phyloP scores from a whole-genome alignment of 164 flowering plant genomes.

The Houttuynia cordata region DNA sequence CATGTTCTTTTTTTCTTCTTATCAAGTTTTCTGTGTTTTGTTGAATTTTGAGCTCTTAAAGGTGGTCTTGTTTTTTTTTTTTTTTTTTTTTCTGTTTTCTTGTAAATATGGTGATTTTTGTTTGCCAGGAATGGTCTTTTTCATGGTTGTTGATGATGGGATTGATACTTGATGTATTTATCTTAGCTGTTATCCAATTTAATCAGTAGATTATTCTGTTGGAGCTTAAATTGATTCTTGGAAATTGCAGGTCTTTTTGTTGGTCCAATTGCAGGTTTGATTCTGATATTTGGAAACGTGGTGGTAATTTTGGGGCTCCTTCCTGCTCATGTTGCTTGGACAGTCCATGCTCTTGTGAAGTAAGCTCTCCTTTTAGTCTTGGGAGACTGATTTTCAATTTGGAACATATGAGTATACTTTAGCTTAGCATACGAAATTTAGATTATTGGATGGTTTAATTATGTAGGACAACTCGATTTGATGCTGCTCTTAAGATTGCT shows the following conservation, averaged over 20 bases:
- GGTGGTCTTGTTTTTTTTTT: background rate
- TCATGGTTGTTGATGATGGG: too few relatives aligned
- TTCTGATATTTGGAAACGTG: constrained; percentile 60
- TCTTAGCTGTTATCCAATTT: constrained; percentile 1
- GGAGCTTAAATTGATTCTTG: background rate
- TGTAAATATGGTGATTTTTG: too few relatives aligned
- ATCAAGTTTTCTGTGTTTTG: too few relatives aligned
- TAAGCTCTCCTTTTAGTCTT: constrained; percentile 11
- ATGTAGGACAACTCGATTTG: constrained; percentile 60
- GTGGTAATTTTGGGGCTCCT: constrained; percentile 63
- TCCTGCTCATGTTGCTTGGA: constrained; percentile 81
- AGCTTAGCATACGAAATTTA: background rate
- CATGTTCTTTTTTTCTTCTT: constrained; percentile 2
- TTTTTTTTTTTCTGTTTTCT: too few relatives aligned
- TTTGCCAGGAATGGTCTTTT: background rate
- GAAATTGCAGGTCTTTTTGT: constrained; percentile 48
- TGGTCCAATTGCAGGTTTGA: constrained; percentile 70
- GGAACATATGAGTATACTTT: too few relatives aligned
- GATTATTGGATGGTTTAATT: background rate
- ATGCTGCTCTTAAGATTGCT: constrained; percentile 62
- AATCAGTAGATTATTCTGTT: background rate
- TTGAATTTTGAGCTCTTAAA: too few relatives aligned
- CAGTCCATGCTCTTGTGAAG: constrained; percentile 60
- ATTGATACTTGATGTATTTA: too few relatives aligned
- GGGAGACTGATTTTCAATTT: background rate